Percentiles rank a stretch among this genome's conserved stretches.
Evolutionary conservation across 148 eudicot genomes (phyloP).

Genomic region (Chenopodium formosanum): DNA sequence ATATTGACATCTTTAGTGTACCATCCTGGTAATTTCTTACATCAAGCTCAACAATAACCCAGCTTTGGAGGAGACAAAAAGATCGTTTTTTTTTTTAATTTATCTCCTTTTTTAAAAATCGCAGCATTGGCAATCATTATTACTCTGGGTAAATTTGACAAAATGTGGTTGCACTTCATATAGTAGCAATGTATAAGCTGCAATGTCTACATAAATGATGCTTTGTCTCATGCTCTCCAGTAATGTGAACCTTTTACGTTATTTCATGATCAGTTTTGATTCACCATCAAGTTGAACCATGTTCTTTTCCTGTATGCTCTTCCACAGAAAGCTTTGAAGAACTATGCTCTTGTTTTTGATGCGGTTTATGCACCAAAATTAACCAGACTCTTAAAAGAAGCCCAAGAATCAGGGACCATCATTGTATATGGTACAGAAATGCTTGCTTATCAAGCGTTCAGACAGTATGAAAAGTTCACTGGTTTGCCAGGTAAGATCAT

Average conservation of each 20-base stretch:
- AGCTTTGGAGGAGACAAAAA: no score
- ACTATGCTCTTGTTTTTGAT: slow-evolving; percentile 78
- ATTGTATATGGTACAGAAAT: slow-evolving; percentile 77
- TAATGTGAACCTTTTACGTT: neutral
- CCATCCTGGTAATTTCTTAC: no score
- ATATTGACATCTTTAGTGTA: no score
- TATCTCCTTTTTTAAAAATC: neutral
- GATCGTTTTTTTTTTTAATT: neutral
- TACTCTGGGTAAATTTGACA: neutral
- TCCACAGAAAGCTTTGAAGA: slow-evolving; percentile 63
- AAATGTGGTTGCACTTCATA: neutral
- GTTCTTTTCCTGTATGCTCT: neutral
- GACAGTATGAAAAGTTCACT: slow-evolving; percentile 88
- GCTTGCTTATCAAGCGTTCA: slow-evolving; percentile 91
- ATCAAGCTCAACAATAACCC: no score
- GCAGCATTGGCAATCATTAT: neutral
- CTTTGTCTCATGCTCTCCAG: neutral
- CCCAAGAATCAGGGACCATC: slow-evolving; percentile 63
- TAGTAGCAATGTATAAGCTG: neutral
- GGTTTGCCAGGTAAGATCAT: slow-evolving; percentile 68
- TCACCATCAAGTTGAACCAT: neutral
- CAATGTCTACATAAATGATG: neutral
- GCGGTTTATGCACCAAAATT: slow-evolving; percentile 93
- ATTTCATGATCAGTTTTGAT: neutral
- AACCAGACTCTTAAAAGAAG: slow-evolving; percentile 77